Conservation (phyloP, 305 asterid species). For the Stenogyne calaminthoides region DNA sequence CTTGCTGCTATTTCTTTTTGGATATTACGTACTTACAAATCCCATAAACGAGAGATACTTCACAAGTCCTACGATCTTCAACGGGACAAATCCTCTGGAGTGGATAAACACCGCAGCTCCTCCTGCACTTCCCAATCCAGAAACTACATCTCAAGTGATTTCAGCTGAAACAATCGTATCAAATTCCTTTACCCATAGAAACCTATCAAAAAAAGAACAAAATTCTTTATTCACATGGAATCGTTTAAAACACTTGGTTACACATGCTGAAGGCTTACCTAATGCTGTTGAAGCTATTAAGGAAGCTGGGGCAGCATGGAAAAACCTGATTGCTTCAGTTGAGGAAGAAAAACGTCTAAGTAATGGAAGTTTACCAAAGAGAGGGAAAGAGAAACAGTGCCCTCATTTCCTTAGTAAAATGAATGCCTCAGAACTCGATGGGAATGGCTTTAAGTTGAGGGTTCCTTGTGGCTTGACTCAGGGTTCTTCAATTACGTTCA, state of each 20-base stretch:
- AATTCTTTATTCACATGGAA: conserved; percentile 71
- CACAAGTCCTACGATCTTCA: conserved; percentile 51
- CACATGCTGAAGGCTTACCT: conserved; percentile 71
- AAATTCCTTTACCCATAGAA: conserved; percentile 54
- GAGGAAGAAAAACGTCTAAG: conserved; percentile 61
- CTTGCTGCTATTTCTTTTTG: conserved; percentile 65
- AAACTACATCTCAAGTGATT: conserved; percentile 53
- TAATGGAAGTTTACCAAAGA: conserved; percentile 62
- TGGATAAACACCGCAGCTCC: conserved; percentile 65
- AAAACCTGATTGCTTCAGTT: conserved; percentile 65
- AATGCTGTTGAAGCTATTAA: conserved; percentile 83
- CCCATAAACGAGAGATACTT: conserved; percentile 65
- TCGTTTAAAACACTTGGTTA: conserved; percentile 57
- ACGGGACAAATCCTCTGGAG: conserved; percentile 80
- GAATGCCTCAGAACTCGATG: conserved; percentile 69
- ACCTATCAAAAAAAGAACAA: conserved; percentile 60
- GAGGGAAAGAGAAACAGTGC: conserved; percentile 90
- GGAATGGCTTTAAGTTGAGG: conserved; percentile 62
- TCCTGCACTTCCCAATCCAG: conserved; percentile 58
- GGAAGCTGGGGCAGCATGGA: conserved; percentile 89
- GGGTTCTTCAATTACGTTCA: conserved; percentile 89
- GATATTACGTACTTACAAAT: conserved; percentile 53
- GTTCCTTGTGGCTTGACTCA: conserved; percentile 98
- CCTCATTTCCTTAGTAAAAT: conserved; percentile 92
- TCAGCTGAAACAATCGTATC: conserved; percentile 54